Percentiles rank a stretch among this genome's conserved stretches.
phyloP scores from a whole-genome alignment of 2,329 filamentous ascomycete species.

The Zymoseptoria ardabiliae region DNA sequence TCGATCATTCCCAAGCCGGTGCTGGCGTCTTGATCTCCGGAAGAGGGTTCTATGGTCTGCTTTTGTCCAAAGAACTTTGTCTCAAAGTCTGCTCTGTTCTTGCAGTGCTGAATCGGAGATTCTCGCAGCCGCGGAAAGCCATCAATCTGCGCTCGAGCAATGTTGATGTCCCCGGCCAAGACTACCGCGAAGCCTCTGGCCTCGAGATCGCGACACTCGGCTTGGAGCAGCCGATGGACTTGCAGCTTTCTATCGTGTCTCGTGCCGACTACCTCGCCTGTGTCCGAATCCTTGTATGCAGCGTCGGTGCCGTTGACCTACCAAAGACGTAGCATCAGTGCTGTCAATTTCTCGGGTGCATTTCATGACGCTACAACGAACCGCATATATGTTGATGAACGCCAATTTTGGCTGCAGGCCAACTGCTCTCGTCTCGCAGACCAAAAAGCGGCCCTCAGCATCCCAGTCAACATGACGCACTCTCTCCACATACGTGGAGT shows the following conservation, averaged over 20 bases:
- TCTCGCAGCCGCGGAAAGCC: slow-evolving; percentile 43
- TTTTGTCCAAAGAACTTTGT: slow-evolving; percentile 37
- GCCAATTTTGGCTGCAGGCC: slow-evolving; percentile 31
- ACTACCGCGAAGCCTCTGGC: slow-evolving; percentile 38
- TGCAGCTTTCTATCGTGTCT: slow-evolving; percentile 46
- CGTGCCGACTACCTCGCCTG: slow-evolving; percentile 38
- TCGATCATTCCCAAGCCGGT: slow-evolving; percentile 35
- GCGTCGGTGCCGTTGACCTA: slow-evolving; percentile 46
- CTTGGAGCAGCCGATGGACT: slow-evolving; percentile 41
- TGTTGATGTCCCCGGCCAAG: slow-evolving; percentile 47
- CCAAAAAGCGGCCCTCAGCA: slow-evolving; percentile 44
- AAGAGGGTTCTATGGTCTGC: not conserved
- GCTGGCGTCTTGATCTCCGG: slow-evolving; percentile 3
- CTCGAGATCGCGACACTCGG: slow-evolving; percentile 39
- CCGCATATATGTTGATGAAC: slow-evolving; percentile 45
- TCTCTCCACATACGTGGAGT: slow-evolving; percentile 18
- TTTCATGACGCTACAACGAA: not conserved
- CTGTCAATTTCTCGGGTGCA: not conserved
- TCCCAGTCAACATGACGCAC: slow-evolving; percentile 45
- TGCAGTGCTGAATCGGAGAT: slow-evolving; percentile 41
- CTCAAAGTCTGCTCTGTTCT: slow-evolving; percentile 47
- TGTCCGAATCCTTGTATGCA: slow-evolving; percentile 39
- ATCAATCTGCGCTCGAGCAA: slow-evolving; percentile 39
- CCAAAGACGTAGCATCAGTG: slow-evolving; percentile 14
- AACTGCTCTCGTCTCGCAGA: slow-evolving; percentile 34